Conservation (phyloP, 2,329 filamentous ascomycete species). For the Epichloe sp. region DNA sequence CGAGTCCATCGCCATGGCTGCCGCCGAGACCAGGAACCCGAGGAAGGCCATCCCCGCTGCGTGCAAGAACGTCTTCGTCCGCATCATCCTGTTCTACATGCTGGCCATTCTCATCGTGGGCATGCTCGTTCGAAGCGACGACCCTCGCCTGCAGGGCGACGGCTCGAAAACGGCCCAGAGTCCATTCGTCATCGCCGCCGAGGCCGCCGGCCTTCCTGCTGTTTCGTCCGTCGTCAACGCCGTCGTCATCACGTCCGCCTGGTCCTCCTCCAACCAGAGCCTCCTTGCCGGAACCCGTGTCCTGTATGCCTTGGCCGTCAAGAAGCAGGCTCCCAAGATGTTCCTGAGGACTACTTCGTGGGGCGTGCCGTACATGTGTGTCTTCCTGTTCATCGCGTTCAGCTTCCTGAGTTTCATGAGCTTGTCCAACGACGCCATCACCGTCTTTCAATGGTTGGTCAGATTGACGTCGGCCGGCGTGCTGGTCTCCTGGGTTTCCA, state of each 20-base stretch:
- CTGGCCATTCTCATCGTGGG: conserved; percentile 60
- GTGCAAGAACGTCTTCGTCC: conserved; percentile 43
- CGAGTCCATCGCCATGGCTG: conserved; percentile 47
- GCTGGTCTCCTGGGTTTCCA: conserved; percentile 48
- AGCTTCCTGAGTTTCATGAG: conserved; percentile 46
- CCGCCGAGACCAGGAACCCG: conserved; percentile 44
- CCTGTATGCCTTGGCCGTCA: conserved; percentile 53
- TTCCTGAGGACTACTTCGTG: conserved; percentile 48
- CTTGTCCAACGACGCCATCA: conserved; percentile 42
- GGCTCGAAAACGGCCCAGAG: conserved; percentile 29
- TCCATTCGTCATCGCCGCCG: conserved; percentile 61
- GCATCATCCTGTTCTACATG: conserved; percentile 48
- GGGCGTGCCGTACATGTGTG: conserved; percentile 49
- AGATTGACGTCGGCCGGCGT: conserved; percentile 49
- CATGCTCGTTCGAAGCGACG: conserved; percentile 46
- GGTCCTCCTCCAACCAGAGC: conserved; percentile 47
- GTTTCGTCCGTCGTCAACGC: conserved; percentile 66
- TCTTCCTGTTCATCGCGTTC: conserved; percentile 39
- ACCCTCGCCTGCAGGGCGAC: conserved; percentile 37
- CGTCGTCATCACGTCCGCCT: conserved; percentile 57
- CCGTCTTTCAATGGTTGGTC: conserved; percentile 54
- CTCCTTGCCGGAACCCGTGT: conserved; percentile 56
- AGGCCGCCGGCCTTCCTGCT: conserved; percentile 50
- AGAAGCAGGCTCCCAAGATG: conserved; percentile 49
- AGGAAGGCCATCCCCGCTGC: conserved; percentile 38